Percentiles rank a stretch among this genome's conserved stretches.
These are phyloP conservation scores for Lagenaria siceraria DNA, from an alignment of 306 rosid genomes.

Conservation along the genomic window DNA sequence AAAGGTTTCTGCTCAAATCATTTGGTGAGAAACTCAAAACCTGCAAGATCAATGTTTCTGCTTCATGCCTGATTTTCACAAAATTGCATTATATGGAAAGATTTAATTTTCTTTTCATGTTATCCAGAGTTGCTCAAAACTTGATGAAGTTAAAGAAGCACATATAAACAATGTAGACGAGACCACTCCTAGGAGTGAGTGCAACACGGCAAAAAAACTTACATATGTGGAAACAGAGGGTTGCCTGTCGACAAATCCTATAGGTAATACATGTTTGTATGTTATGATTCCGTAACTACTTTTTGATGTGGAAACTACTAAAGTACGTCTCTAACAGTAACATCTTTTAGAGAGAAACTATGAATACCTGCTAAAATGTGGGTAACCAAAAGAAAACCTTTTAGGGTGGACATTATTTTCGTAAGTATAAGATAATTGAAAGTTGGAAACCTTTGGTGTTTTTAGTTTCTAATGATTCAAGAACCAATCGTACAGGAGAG, in stretches of 20 bases:
- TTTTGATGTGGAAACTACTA: not conserved
- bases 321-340: not conserved
- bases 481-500: not conserved
- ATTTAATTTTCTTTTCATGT: not conserved
- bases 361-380: not conserved
- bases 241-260: not conserved
- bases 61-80: not conserved
- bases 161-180: not conserved
- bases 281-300: not conserved
- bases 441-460: not conserved
- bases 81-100: not conserved
- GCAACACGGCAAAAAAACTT: not conserved
- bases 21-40: not conserved
- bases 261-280: not conserved
- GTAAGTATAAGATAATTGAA: not conserved
- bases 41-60: not conserved
- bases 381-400: not conserved
- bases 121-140: not conserved
- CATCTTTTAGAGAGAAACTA: not conserved
- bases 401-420: not conserved
- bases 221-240: not conserved
- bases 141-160: not conserved
- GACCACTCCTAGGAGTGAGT: not conserved
- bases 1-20: not conserved
- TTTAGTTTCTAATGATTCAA: not conserved